Base-by-base conservation (phyloP, 352 stramenopile species). In the Globisporangium mamillatum region DNA sequence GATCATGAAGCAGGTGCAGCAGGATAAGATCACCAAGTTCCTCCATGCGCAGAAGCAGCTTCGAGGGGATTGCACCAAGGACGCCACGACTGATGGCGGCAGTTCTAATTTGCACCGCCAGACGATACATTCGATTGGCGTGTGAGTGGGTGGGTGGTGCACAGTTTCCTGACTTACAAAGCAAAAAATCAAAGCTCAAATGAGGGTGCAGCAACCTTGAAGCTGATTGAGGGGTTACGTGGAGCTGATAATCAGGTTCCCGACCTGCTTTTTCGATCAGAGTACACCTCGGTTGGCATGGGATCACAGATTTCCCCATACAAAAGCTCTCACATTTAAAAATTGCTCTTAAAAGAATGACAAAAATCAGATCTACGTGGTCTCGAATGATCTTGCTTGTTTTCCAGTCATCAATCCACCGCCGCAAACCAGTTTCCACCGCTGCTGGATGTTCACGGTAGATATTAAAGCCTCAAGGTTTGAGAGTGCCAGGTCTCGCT, bases 1-100 rank as follows among this genome's bases (percentile, higher is more conserved):
- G 10, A 71, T 90, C 22, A 69, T 92, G 61, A 71, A 79, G 16
- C 72, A 88, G 60, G 65, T 92, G 20, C 84, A 92, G 59, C 84
- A 90, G 60, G 80, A 80, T 18, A 92, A 92, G 69, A 77, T 90
- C 59, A 67, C 77, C 1, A 63, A 57, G 24, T 92, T 80, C 38
- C 77, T 92, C 52, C 67, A 71, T 3, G 74, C 78, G 54, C 36
- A 86, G 54, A 29, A 76, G 29, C 56, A 36, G 53, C 24, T 36
- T 20, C 29, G 7, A 7, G 20, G 25, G 24, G 6, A 59, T 10
- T 9, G n/a, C 4, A 38, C 25, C 2, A 38, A 41, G 44, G 27
- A 2, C 20, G 10, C 12, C 20, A 59, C 20, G 2, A 14, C 18
- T 10, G 2, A 9, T 29, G 36, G 25, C 20, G 9, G 20, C 27